Percentiles rank a stretch among this genome's conserved stretches.
These are phyloP conservation scores for Wallacemonas sp. DNA, from an alignment of 208 protist species.

Conservation along the genomic window DNA sequence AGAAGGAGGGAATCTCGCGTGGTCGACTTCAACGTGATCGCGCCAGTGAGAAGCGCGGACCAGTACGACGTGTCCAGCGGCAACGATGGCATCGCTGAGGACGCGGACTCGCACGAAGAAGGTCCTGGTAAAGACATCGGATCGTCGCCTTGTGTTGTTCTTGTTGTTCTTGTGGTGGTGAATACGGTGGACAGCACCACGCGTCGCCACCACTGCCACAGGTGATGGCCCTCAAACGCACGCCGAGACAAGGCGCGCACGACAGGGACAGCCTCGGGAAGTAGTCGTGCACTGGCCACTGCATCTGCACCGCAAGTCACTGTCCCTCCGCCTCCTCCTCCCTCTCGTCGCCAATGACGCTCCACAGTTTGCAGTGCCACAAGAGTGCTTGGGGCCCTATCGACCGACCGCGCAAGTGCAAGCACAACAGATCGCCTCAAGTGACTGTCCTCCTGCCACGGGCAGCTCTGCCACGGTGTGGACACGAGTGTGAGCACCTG, in stretches of 20 bases:
- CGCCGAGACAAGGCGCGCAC: conserved; percentile 3
- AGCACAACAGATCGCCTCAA: background rate
- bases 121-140: too few species aligned
- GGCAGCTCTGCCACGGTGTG: background rate
- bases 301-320: too few species aligned
- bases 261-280: background rate
- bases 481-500: background rate
- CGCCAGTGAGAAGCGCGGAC: too few species aligned
- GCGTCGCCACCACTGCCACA: conserved; percentile 2
- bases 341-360: too few species aligned
- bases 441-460: background rate
- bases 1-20: too few species aligned
- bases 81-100: background rate
- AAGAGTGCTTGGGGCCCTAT: conserved; percentile 1
- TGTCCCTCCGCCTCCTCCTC: background rate
- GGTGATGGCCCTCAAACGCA: background rate
- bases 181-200: too few species aligned
- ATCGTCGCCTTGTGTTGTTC: too few species aligned
- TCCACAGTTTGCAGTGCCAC: background rate
- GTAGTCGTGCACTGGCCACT: too few species aligned
- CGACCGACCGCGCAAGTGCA: conserved; percentile 2
- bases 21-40: too few species aligned
- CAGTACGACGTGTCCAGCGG: too few species aligned
- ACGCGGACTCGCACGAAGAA: too few species aligned
- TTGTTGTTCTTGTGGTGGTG: too few species aligned